Evolutionary conservation across 352 stramenopile species (phyloP).

Genomic region (Globisporangium radiosum): DNA sequence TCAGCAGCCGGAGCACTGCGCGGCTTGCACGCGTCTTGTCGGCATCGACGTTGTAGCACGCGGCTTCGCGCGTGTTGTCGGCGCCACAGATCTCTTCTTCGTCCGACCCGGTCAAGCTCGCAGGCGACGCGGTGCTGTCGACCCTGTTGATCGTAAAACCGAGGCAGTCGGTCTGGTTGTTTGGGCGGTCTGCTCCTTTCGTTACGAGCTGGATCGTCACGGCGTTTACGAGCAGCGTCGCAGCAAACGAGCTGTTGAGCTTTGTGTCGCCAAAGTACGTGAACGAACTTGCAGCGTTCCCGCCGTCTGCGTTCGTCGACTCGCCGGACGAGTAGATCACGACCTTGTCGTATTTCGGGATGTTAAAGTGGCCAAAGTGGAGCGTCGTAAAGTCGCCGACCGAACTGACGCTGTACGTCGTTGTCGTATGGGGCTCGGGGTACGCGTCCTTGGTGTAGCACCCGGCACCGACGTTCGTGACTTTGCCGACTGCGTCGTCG

Average conservation of each 20-base stretch:
- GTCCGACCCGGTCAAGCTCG: slow-evolving; percentile 19
- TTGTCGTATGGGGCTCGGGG: slow-evolving; percentile 14
- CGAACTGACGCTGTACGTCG: slow-evolving; percentile 29
- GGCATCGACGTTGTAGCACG: slow-evolving; percentile 28
- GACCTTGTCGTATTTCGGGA: slow-evolving; percentile 52
- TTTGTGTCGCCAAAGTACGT: slow-evolving; percentile 31
- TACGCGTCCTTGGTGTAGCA: slow-evolving; percentile 23
- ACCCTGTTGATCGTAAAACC: slow-evolving; percentile 52
- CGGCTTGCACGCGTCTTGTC: slow-evolving; percentile 20
- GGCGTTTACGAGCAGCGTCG: slow-evolving; percentile 25
- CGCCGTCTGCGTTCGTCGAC: slow-evolving; percentile 10
- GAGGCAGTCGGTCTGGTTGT: slow-evolving; percentile 14
- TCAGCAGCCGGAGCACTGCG: slow-evolving; percentile 50
- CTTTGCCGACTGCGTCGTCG: neutral
- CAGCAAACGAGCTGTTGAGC: slow-evolving; percentile 27
- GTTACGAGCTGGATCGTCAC: slow-evolving; percentile 53
- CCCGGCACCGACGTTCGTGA: slow-evolving; percentile 24
- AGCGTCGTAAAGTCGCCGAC: slow-evolving; percentile 51
- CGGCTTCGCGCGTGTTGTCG: slow-evolving; percentile 58
- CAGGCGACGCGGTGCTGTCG: slow-evolving; percentile 25
- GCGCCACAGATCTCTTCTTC: slow-evolving; percentile 48
- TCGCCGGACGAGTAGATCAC: slow-evolving; percentile 22
- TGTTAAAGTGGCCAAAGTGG: slow-evolving; percentile 60
- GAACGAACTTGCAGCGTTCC: slow-evolving; percentile 21
- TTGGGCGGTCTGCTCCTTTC: neutral